Base-by-base conservation (phyloP, 768 basidiomycete genomes). In the Pseudohyphozyma bogoriensis region DNA sequence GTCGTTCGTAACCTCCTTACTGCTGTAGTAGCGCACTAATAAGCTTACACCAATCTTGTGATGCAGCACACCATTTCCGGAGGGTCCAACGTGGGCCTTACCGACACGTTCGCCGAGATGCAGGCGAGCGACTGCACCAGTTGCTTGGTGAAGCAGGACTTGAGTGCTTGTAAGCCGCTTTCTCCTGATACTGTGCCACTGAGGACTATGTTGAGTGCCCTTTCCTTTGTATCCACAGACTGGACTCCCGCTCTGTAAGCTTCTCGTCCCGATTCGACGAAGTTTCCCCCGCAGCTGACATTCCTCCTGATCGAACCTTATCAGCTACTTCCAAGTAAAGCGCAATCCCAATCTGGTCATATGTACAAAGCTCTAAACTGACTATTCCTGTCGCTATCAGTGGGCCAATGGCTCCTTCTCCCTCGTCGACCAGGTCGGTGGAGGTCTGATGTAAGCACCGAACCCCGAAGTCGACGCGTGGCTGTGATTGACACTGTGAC, bases 41-140 rank as follows among this genome's bases (percentile, higher is more conserved):
- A n/a, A n/a, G n/a, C n/a, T n/a, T n/a, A n/a, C n/a, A n/a, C n/a
- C n/a, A n/a, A n/a, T n/a, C n/a, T n/a, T n/a, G n/a, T n/a, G n/a
- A n/a, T n/a, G n/a, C n/a, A n/a, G 1, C 74, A 75, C 56, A 69
- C 63, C 31, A 59, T 75, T 29, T 45, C 70, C 12, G 74, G 73
- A 22, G 74, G 56, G 6, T 68, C 65, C 31, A 67, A 66, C 36
- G 72, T 74, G 53, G 62, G 58, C 35, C 58, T 71, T 63, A 46
- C 50, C 57, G 64, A 24, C 15, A 57, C 56, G 1, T 65, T 57
- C 50, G 68, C 59, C 4, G 40, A 51, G 22, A 60, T 72, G 28
- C 62, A 61, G 8, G 22, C 51, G 11, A 63, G 67, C 5, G 58
- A 68, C 4, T 75, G 74, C 57, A 64, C 69, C 16, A 65, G 67